Evolutionary conservation across 257 asterid genomes (phyloP), one percentile per base, ranked within the genome.

Genomic region (Vinca minor): DNA sequence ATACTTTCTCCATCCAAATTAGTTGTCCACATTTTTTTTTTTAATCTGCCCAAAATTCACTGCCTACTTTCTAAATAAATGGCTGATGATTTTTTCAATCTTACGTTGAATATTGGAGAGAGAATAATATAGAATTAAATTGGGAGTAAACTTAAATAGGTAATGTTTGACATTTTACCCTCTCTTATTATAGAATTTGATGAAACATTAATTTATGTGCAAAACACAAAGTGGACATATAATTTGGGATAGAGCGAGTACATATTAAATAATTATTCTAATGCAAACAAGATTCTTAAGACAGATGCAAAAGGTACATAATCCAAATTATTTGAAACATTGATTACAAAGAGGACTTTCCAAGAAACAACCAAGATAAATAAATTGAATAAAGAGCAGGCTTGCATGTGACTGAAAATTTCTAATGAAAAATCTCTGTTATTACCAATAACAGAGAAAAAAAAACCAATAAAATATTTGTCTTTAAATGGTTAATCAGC

Each of bases 361-460:
- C 54, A 61, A 14, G 18, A 36, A 47, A 48, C 17, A 36, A 47
- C 32, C 17, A 32, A 32, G 29, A 34, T 8, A 14, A 49, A 64
- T 4, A 49, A 13, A 49, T 3, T 23, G 13, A 26, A 18, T 2
- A 26, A 9, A 14, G 7, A 8, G 3, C 17, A 1, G 12, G 32
- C 9, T 17, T 45, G 20, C 58, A 63, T n/a, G 57, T 63, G 46
- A 38, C 32, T n/a, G 31, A 58, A 58, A 9, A 58, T 34, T n/a
- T 58, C 26, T 57, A 25, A 57, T 57, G 13, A 36, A 15, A 10
- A 15, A 10, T 17, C 52, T 17, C 57, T 8, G 13, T 8, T 32
- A 5, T 46, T 4, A 13, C 6, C 17, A 57, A n/a, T n/a, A n/a
- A 17, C 49, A 49, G 34, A 49, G 49, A 23, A 7, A 34, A 23